These are phyloP conservation scores for Viridothelium virens DNA, from an alignment of 495 filamentous ascomycete species.

Conservation along the genomic window DNA sequence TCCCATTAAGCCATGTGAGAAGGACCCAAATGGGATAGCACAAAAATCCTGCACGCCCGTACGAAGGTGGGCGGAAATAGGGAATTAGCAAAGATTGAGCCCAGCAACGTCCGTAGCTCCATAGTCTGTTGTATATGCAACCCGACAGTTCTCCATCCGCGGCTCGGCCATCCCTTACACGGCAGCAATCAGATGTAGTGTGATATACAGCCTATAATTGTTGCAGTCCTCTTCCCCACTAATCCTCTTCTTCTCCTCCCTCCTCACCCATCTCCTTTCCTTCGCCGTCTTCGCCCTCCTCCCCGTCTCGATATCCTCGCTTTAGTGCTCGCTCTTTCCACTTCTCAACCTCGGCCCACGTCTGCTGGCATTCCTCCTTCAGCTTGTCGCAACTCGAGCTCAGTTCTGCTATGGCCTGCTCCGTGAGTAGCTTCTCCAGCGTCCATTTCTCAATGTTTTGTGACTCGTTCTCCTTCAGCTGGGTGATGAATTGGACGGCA, in stretches of 20 bases:
- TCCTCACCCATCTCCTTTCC: conserved; percentile 5
- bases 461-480: conserved; percentile 88
- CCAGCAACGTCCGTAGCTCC: too few relatives aligned
- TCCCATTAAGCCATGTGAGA: too few relatives aligned
- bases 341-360: conserved; percentile 67
- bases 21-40: too few relatives aligned
- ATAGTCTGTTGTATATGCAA: too few relatives aligned
- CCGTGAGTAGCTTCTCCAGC: conserved; percentile 86
- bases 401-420: conserved; percentile 88
- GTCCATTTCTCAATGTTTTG: conserved; percentile 96
- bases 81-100: too few relatives aligned
- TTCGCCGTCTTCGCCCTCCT: conserved; percentile 17
- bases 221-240: background rate
- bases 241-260: conserved; percentile 6
- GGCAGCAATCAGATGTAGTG: too few relatives aligned
- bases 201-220: too few relatives aligned
- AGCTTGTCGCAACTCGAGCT: conserved; percentile 82
- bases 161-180: too few relatives aligned
- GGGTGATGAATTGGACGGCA: conserved; percentile 86
- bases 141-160: too few relatives aligned
- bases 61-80: background rate
- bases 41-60: background rate
- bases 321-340: conserved; percentile 54
- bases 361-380: conserved; percentile 66
- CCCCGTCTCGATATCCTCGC: conserved; percentile 17